These are phyloP conservation scores for Rhynchospora pubera DNA, from an alignment of 176 grass and related monocot genomes.

Conservation along the genomic window DNA sequence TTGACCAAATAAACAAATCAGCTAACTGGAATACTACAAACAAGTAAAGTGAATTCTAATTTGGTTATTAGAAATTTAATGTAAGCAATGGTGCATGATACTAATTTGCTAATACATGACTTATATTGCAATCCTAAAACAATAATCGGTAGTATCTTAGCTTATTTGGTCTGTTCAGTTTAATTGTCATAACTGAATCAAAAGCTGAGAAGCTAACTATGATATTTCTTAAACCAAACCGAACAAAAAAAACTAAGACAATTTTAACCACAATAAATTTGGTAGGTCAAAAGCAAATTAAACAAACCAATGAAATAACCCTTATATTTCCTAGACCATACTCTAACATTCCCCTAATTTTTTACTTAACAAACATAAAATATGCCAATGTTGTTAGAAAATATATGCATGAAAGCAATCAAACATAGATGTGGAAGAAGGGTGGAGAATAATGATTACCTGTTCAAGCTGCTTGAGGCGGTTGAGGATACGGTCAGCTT, in stretches of 20 bases:
- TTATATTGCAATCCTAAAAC: not conserved
- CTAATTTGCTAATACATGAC: no score
- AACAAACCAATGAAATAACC: no score
- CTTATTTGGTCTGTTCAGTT: no score
- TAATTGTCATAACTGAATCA: not conserved
- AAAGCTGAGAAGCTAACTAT: no score
- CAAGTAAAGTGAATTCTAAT: not conserved
- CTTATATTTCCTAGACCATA: no score
- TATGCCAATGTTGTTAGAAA: not conserved
- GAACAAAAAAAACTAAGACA: no score
- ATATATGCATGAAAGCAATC: no score
- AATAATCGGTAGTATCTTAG: not conserved
- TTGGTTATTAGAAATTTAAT: not conserved
- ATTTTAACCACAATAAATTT: no score
- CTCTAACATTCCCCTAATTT: no score
- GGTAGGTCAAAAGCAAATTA: no score
- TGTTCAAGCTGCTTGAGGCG: slow-evolving; percentile 59
- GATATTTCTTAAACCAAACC: no score
- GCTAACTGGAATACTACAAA: not conserved
- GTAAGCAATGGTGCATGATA: no score
- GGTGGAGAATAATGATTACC: not conserved
- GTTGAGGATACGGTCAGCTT: slow-evolving; percentile 55
- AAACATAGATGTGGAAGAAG: not conserved
- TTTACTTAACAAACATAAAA: not conserved
- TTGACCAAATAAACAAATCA: not conserved